Base-by-base conservation (phyloP, 2,329 filamentous ascomycete species). In the Grosmannia serpens region DNA sequence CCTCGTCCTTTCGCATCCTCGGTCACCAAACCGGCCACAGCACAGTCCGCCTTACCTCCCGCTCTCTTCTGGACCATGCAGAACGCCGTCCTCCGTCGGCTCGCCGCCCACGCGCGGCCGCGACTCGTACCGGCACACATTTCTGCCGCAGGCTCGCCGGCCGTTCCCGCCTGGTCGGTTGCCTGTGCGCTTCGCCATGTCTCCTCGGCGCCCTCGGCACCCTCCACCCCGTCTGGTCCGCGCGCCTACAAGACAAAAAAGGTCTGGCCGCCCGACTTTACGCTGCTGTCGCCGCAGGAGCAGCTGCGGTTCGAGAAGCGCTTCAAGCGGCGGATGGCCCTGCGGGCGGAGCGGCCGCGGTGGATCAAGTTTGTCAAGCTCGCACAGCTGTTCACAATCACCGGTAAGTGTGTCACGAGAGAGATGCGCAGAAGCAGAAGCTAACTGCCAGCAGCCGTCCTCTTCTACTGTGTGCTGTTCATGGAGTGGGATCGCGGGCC, bases 251-350 rank as follows among this genome's bases (percentile, higher is more conserved):
- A 76, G 66, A 81, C 84, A 54, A 86, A 88, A 71, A 88, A 86
- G 68, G 75, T 82, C 63, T 92, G 88, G 88, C 88, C 88, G 59
- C 88, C 88, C 15, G 84, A 91, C 70, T 88, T 92, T 71, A 74
- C 77, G 62, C 80, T 82, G 67, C 79, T 92, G 60, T 83, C 83
- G 44, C 74, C 77, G 53, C 87, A 87, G 70, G 83, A 91, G 67
- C 85, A 91, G 71, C 87, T 91, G 68, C 80, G 84, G 50, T 85
- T 90, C 65, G 88, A 92, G 75, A 84, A 87, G 70, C 85, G 87
- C 68, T 91, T 87, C 73, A 87, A 89, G 72, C 79, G 88, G 56
- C 79, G 88, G 57, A 71, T 87, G 29, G 77, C 78, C 59, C 71
- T 88, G 64, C 81, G 83, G 65, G 81, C 79, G 67, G 77, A 79